phyloP scores from a whole-genome alignment of 2,329 filamentous ascomycete genomes.

The Talaromyces sp. region DNA sequence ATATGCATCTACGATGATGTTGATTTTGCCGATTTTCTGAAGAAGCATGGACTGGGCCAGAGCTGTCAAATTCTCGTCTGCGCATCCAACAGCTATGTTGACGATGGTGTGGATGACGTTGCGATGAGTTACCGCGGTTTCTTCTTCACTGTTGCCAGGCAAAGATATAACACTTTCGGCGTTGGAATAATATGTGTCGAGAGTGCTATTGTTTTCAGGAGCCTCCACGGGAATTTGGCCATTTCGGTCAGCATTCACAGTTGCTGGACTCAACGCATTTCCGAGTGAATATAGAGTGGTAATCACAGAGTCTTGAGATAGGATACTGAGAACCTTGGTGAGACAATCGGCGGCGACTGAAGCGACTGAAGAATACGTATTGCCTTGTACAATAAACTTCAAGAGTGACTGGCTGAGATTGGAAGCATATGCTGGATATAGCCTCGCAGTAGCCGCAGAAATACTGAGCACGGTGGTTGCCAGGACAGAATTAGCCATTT shows the following conservation, averaged over 20 bases:
- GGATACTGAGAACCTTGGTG: constrained; percentile 70
- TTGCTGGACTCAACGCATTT: constrained; percentile 78
- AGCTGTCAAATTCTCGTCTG: constrained; percentile 87
- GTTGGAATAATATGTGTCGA: constrained; percentile 28
- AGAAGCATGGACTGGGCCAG: constrained; percentile 91
- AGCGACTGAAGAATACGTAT: constrained; percentile 64
- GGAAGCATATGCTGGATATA: constrained; percentile 67
- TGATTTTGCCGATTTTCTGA: constrained; percentile 91
- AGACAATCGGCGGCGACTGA: constrained; percentile 77
- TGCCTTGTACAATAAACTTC: constrained; percentile 80
- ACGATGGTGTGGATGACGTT: constrained; percentile 96
- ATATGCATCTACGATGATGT: constrained; percentile 69
- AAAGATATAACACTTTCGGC: constrained; percentile 61
- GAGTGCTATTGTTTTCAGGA: constrained; percentile 45
- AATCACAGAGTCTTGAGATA: constrained; percentile 90
- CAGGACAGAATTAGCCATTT: constrained; percentile 75
- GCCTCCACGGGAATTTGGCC: constrained; percentile 26
- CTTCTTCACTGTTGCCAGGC: constrained; percentile 68
- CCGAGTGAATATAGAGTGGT: constrained; percentile 95
- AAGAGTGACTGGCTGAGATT: constrained; percentile 74
- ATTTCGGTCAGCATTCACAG: constrained; percentile 43
- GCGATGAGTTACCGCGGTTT: constrained; percentile 68
- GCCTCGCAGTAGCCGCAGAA: constrained; percentile 73
- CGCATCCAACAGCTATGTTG: constrained; percentile 73
- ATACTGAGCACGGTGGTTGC: constrained; percentile 74